Base-by-base conservation (phyloP, 306 rosid genomes). In the Echinosophora koreensis region DNA sequence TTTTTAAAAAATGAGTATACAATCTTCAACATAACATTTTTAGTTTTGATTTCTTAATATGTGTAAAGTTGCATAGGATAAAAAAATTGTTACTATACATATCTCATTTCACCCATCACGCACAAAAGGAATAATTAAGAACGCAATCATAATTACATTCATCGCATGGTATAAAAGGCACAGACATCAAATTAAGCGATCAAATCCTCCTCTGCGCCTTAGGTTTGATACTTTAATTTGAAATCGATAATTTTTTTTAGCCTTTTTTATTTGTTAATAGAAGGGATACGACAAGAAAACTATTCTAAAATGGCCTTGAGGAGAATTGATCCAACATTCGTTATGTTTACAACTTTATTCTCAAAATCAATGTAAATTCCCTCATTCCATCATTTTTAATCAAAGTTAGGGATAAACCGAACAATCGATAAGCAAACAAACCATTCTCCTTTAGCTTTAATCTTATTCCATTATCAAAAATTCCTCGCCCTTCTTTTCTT, bases 281-380 rank as follows among this genome's bases (percentile, higher is more conserved):
- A 78, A 37, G 62, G 76, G 66, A 66, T 54, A 73, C 38, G 77
- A 56, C 34, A 38, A 62, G 28, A 47, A 61, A 80, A 74, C 50
- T 71, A 66, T 54, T 11, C 22, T 51, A 49, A 77, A 77, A 52
- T 64, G 81, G 51, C 65, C 59, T 55, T 66, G 12, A 75, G 64
- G 59, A 79, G 87, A 85, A 86, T 81, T 80, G 87, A 86, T 90
- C 89, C 92, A 81, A 73, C 83, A 85, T 86, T 85, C 89, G 76
- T 50, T 51, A 69, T 86, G 91, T 79, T 90, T 79, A 81, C 22
- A 35, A 51, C 92, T 87, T 83, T 85, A 90, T 84, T 90, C 86
- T 77, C 44, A 60, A 77, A 74, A 83, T 71, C 85, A 74, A 50
- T 65, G 75, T 57, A 32, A 72, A 69, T 81, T 75, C 82, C 65